These are phyloP conservation scores for Leucosporidium yakuticum DNA, from an alignment of 768 basidiomycete genomes.

Conservation along the genomic window DNA sequence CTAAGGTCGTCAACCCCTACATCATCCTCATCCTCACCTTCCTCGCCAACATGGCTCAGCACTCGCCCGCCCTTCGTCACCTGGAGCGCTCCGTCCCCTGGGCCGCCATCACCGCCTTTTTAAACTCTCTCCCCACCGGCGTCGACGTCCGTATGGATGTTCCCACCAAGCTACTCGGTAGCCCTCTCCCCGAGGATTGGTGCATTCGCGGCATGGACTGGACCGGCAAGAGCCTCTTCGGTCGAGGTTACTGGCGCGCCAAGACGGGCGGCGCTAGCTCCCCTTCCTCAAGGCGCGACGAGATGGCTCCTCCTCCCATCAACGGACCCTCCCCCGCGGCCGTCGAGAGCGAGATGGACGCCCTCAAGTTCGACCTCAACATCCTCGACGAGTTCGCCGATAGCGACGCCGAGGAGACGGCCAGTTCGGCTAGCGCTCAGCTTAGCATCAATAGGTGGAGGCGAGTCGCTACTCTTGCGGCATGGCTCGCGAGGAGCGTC, in stretches of 20 bases:
- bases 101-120: conserved; percentile 63
- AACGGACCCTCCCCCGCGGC: conserved; percentile 55
- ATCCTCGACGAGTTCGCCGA: conserved; percentile 50
- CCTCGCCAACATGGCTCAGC: conserved; percentile 67
- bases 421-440: conserved; percentile 45
- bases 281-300: background rate
- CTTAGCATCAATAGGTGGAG: conserved; percentile 61
- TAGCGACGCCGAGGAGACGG: conserved; percentile 32
- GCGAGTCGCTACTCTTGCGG: conserved; percentile 62
- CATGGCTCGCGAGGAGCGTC: conserved; percentile 62
- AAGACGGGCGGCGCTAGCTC: conserved; percentile 19
- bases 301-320: conserved; percentile 27
- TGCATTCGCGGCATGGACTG: conserved; percentile 93
- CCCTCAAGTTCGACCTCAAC: conserved; percentile 47
- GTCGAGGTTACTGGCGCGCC: conserved; percentile 90
- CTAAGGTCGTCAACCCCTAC: conserved; percentile 69
- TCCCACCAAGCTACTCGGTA: conserved; percentile 59
- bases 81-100: conserved; percentile 80
- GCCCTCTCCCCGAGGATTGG: conserved; percentile 88
- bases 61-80: conserved; percentile 55
- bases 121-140: conserved; percentile 51
- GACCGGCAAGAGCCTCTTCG: conserved; percentile 82
- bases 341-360: conserved; percentile 61
- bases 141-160: conserved; percentile 40
- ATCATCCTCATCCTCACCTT: conserved; percentile 81